A percentile compares a stretch with the other conserved stretches of the same genome.
These are phyloP conservation scores for Oidiodendron maius DNA, from an alignment of 495 filamentous ascomycete genomes.

Conservation along the genomic window DNA sequence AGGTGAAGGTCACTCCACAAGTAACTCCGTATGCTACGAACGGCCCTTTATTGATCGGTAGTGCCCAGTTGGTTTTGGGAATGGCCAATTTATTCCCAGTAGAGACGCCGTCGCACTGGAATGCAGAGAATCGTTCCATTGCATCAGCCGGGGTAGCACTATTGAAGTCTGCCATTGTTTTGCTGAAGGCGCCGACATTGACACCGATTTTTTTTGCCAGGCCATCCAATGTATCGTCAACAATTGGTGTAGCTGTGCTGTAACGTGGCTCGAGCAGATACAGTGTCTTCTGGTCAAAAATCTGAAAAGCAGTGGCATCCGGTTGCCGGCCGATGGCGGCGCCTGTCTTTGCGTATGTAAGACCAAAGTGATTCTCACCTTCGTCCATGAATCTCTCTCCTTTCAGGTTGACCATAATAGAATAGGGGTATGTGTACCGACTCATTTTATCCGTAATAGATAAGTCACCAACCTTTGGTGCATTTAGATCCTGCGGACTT, in stretches of 20 bases:
- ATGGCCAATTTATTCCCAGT: conserved; percentile 7
- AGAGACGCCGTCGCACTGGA: conserved; percentile 6
- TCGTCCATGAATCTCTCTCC: conserved; percentile 7
- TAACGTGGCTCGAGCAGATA: conserved; percentile 5
- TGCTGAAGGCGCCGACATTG: conserved; percentile 1
- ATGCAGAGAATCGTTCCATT: conserved; percentile 7
- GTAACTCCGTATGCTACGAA: conserved; percentile 5
- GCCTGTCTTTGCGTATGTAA: too few species aligned
- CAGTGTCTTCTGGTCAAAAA: background rate
- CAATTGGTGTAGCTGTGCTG: conserved; percentile 5
- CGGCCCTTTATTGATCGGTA: conserved; percentile 3
- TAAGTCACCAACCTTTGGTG: conserved; percentile 8
- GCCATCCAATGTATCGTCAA: conserved; percentile 3
- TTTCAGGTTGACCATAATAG: conserved; percentile 8
- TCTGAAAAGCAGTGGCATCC: conserved; percentile 6
- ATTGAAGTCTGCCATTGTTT: conserved; percentile 9
- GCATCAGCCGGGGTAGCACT: too few species aligned
- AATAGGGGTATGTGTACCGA: too few species aligned
- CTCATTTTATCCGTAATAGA: too few species aligned
- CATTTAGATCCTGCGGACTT: conserved; percentile 3
- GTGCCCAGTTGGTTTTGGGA: conserved; percentile 9
- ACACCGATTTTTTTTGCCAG: conserved; percentile 2
- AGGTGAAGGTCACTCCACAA: conserved; percentile 4
- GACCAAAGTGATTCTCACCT: too few species aligned
- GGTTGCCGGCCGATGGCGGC: conserved; percentile 5